Percentiles rank a stretch among this genome's conserved stretches.
phyloP scores from a whole-genome alignment of 495 filamentous ascomycete species.

The Aspergillus hancockii region DNA sequence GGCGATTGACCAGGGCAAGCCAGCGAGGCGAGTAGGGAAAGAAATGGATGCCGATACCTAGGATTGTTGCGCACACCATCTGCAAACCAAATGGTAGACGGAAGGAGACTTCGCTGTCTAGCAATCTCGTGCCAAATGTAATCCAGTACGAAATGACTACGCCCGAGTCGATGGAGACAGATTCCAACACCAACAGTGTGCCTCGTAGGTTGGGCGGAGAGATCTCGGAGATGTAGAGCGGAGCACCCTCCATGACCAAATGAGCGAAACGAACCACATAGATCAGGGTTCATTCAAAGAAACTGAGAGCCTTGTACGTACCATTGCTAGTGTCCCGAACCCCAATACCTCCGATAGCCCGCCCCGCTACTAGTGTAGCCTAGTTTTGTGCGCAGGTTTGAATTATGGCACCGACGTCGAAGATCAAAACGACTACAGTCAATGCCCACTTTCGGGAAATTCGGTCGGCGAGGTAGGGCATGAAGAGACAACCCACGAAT shows the following conservation, averaged over 20 bases:
- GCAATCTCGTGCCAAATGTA: conserved; percentile 56
- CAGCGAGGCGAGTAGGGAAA: conserved; percentile 71
- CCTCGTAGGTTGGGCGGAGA: conserved; percentile 63
- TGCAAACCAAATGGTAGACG: conserved; percentile 68
- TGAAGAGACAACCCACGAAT: conserved; percentile 30
- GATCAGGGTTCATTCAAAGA: not conserved
- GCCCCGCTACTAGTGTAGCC: conserved; percentile 23
- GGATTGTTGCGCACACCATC: conserved; percentile 59
- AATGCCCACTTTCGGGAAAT: conserved; percentile 32
- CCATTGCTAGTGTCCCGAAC: conserved; percentile 35
- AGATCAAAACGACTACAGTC: conserved; percentile 22
- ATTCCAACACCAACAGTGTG: conserved; percentile 63
- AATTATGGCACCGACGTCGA: conserved; percentile 30
- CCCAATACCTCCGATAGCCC: conserved; percentile 35
- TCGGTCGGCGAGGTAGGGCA: conserved; percentile 26
- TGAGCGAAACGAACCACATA: not conserved
- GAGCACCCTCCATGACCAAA: conserved; percentile 25
- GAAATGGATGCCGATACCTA: conserved; percentile 57
- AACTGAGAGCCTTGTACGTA: not conserved
- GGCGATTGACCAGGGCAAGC: conserved; percentile 63
- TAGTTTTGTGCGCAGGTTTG: conserved; percentile 30
- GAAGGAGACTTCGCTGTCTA: conserved; percentile 54
- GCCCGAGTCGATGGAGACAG: conserved; percentile 69
- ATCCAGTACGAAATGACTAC: conserved; percentile 71
- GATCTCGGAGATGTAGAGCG: conserved; percentile 70